Evolutionary conservation across 345 rosid species (phyloP), one percentile per base, ranked within the genome.

Genomic region (Toxicodendron radicans): DNA sequence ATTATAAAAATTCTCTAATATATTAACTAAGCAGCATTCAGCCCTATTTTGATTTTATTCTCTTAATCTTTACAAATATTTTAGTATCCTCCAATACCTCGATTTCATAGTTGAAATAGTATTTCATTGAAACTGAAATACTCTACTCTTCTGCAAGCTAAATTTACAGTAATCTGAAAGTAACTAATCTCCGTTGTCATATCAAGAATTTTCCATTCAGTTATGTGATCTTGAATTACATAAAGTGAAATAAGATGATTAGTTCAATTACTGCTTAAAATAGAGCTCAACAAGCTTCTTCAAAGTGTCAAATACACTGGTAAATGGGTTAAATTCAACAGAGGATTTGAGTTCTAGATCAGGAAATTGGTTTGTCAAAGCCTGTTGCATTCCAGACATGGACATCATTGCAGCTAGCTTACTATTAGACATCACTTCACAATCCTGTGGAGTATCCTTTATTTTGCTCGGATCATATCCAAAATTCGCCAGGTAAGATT

Each of bases 331-430:
- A 61, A 95, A 8, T 38, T 49, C 82, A n/a, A 95, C 51, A 0
- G 96, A 6, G 23, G 83, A 73, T 35, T 70, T 88, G 17, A 95
- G 75, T 64, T 71, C 92, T 16, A 92, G 81, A 79, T 95, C 98
- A 57, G 99, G 98, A 73, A 95, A 95, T 75, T 92, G 90, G 82
- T 92, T 95, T 18, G 93, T 95, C 54, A 95, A 77, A 17, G 99
- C 93, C 80, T 83, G 84, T 66, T 95, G 93, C 99, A 92, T 92
- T 18, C 96, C 97, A 0, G 98, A 66, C 93, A 90, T 88, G 0
- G 97, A 87, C 99, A 95, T 95, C 99, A 95, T 95, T 0, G 96
- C 96, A 43, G 97, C 91, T 24, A 95, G 83, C 84, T 88, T 74
- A 79, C 91, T 87, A 67, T 90, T 81, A 11, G 99, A 87, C 93